Conservation (phyloP, 768 basidiomycete genomes). For the Xerocomellus intermedius region DNA sequence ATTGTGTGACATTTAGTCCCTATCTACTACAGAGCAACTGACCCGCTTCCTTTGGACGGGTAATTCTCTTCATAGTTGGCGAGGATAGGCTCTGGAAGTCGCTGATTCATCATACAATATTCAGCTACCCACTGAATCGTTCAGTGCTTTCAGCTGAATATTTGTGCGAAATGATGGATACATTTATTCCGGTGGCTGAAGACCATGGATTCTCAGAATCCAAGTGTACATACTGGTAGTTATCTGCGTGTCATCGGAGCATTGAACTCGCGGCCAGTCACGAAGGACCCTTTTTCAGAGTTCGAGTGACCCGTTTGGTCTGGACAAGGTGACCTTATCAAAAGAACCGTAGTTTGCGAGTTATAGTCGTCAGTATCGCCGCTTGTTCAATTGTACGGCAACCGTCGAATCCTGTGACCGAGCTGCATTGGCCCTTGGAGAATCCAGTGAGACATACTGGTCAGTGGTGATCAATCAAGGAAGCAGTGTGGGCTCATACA, state of each 20-base stretch:
- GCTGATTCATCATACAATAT: not conserved
- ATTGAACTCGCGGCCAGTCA: too few relatives aligned
- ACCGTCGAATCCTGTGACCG: not conserved
- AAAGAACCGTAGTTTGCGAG: not conserved
- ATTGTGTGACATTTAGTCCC: slow-evolving; percentile 10
- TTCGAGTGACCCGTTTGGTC: not conserved
- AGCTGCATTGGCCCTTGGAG: not conserved
- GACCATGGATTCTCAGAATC: not conserved
- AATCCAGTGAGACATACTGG: not conserved
- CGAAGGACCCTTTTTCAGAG: too few relatives aligned
- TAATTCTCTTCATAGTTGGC: too few relatives aligned
- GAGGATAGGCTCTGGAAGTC: not conserved
- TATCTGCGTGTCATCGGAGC: not conserved
- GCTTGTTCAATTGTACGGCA: not conserved
- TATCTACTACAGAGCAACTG: not conserved
- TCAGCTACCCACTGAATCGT: not conserved
- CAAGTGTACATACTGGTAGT: not conserved
- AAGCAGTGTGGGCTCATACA: not conserved
- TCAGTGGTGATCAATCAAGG: slow-evolving; percentile 1
- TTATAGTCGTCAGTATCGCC: not conserved
- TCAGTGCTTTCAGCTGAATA: not conserved
- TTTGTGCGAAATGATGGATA: not conserved
- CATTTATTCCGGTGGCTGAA: not conserved
- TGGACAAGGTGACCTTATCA: too few relatives aligned
- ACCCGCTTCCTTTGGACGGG: too few relatives aligned